Evolutionary conservation across 2,329 filamentous ascomycete genomes (phyloP).

Genomic region (Penicillium brevicompactum): DNA sequence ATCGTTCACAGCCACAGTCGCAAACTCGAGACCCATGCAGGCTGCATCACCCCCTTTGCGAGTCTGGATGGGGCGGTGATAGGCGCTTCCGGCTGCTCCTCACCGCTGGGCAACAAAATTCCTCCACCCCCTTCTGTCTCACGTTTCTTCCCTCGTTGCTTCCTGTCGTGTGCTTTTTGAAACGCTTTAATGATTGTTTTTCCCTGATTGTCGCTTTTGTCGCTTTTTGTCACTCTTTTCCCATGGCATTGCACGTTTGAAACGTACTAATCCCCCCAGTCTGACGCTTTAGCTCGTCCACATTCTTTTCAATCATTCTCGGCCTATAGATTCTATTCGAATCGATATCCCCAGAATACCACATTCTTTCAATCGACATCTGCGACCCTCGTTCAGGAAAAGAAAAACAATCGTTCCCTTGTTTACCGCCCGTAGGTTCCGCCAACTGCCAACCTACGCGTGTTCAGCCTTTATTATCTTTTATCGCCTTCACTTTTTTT

Average conservation of each 20-base stretch:
- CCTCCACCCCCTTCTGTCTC: constrained; percentile 23
- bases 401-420: constrained; percentile 11
- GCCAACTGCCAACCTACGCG: neutral
- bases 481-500: neutral
- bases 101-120: constrained; percentile 35
- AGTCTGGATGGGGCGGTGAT: constrained; percentile 15
- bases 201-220: constrained; percentile 11
- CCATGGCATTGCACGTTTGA: constrained; percentile 30
- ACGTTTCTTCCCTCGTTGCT: constrained; percentile 14
- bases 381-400: constrained; percentile 18
- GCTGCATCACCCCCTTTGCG: constrained; percentile 26
- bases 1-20: constrained; percentile 3
- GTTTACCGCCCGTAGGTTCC: neutral
- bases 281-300: constrained; percentile 27
- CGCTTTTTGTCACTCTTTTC: constrained; percentile 32
- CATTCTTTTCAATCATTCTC: constrained; percentile 24
- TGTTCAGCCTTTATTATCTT: neutral
- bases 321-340: constrained; percentile 7
- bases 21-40: constrained; percentile 13
- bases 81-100: constrained; percentile 22
- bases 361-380: constrained; percentile 28
- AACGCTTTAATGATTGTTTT: constrained; percentile 21
- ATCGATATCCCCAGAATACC: constrained; percentile 1
- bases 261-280: constrained; percentile 21
- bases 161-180: constrained; percentile 24